phyloP scores from a whole-genome alignment of 176 grass and related monocot species.

The Pontederia crassipes region DNA sequence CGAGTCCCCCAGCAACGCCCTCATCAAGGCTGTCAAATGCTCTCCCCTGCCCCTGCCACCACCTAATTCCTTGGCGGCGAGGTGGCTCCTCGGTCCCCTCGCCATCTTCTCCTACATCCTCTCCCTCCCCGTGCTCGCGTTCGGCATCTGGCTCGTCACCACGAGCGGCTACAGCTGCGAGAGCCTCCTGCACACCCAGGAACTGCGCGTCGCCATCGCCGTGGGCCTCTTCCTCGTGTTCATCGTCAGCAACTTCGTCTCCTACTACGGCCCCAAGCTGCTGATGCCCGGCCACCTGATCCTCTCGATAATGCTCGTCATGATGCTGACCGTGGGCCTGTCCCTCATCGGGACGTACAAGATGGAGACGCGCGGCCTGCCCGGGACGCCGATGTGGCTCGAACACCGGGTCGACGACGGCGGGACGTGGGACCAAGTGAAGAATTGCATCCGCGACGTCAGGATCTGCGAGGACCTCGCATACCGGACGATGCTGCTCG shows the following conservation, averaged over 20 bases:
- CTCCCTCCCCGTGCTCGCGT: neutral
- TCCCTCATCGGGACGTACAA: neutral
- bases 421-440: neutral
- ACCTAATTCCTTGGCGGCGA: neutral
- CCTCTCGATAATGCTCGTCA: neutral
- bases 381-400: conserved; percentile 2
- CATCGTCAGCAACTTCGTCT: neutral
- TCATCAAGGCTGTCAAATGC: too few species aligned
- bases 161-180: neutral
- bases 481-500: neutral
- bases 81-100: neutral
- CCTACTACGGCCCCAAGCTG: neutral
- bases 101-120: neutral
- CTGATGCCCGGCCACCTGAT: neutral
- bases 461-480: neutral
- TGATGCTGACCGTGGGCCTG: conserved; percentile 6
- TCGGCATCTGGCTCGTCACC: neutral
- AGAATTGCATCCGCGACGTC: neutral
- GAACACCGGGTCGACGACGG: neutral
- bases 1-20: too few species aligned
- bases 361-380: neutral
- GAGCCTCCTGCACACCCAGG: neutral
- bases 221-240: neutral
- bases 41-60: neutral
- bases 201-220: neutral